phyloP scores from a whole-genome alignment of 495 filamentous ascomycete genomes.

The Barbatosphaeria neglecta region DNA sequence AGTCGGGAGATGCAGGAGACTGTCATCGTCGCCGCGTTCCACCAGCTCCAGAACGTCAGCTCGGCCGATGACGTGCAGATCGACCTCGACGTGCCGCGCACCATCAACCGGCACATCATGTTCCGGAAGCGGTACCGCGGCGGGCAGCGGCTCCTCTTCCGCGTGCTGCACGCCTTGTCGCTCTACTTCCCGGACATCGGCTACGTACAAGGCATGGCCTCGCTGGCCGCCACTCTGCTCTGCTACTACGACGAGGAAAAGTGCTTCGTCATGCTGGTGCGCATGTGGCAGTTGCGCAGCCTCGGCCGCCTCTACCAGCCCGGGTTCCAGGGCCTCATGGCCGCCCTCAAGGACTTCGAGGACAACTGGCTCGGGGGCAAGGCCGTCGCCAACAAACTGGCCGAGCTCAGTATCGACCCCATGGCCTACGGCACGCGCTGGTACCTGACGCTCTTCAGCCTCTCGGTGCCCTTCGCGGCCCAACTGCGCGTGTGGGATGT shows the following conservation, averaged over 20 bases:
- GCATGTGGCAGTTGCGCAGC: constrained; percentile 81
- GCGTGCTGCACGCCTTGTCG: constrained; percentile 78
- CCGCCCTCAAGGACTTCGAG: constrained; percentile 80
- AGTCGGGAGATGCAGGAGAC: constrained; percentile 49
- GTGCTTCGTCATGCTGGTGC: constrained; percentile 87
- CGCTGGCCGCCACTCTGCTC: constrained; percentile 80
- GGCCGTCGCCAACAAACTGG: constrained; percentile 65
- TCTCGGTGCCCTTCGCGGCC: constrained; percentile 89
- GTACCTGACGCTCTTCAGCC: constrained; percentile 97
- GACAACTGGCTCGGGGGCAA: constrained; percentile 67
- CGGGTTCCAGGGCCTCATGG: constrained; percentile 81
- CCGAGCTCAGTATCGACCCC: constrained; percentile 67
- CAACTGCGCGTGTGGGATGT: constrained; percentile 99
- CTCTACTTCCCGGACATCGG: constrained; percentile 85
- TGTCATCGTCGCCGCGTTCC: constrained; percentile 58
- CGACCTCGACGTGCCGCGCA: constrained; percentile 91
- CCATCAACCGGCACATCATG: constrained; percentile 95
- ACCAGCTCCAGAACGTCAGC: constrained; percentile 55
- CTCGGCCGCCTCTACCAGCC: constrained; percentile 72
- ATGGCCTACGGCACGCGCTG: constrained; percentile 92
- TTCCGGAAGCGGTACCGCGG: constrained; percentile 84
- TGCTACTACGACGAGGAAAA: constrained; percentile 96
- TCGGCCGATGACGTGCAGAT: constrained; percentile 95
- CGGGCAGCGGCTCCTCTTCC: constrained; percentile 84
- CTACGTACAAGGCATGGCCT: constrained; percentile 98